Evolutionary conservation across 495 filamentous ascomycete species (phyloP).

Genomic region (Penicillium cosmopolitanum): DNA sequence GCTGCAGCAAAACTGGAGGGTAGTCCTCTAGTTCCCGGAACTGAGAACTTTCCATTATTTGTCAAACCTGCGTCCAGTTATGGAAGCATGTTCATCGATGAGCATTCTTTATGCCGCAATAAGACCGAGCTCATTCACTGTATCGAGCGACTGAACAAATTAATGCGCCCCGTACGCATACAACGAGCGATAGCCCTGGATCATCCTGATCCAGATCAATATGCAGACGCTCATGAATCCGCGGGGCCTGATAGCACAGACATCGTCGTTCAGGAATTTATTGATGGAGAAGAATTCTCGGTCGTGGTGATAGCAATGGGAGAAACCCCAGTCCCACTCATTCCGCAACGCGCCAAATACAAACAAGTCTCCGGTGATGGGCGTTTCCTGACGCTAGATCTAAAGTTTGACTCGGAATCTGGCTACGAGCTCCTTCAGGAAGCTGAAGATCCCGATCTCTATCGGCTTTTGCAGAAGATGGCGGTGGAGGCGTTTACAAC

Average conservation of each 20-base stretch:
- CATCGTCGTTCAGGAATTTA: constrained; percentile 18
- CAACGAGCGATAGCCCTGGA: constrained; percentile 9
- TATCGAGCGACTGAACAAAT: constrained; percentile 8
- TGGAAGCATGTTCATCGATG: constrained; percentile 19
- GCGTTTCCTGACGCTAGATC: constrained; percentile 13
- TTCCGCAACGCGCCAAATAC: constrained; percentile 14
- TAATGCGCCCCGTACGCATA: constrained; percentile 12
- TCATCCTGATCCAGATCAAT: neutral
- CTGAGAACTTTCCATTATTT: constrained; percentile 11
- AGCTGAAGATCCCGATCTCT: constrained; percentile 10
- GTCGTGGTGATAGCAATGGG: constrained; percentile 16
- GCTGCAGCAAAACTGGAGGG: constrained; percentile 8
- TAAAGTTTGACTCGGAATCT: constrained; percentile 16
- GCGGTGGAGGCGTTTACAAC: constrained; percentile 21
- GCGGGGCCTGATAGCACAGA: constrained; percentile 10
- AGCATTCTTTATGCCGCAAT: constrained; percentile 15
- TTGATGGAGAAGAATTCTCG: constrained; percentile 13
- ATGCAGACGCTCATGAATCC: constrained; percentile 1
- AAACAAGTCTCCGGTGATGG: constrained; percentile 2
- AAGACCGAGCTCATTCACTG: constrained; percentile 8
- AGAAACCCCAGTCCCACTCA: constrained; percentile 8
- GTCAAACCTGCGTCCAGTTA: constrained; percentile 18
- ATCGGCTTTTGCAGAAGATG: constrained; percentile 13
- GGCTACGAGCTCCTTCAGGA: constrained; percentile 12
- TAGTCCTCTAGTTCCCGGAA: constrained; percentile 17